Conservation (phyloP, 768 basidiomycete genomes). For the Lactarius pseudohatsudake region DNA sequence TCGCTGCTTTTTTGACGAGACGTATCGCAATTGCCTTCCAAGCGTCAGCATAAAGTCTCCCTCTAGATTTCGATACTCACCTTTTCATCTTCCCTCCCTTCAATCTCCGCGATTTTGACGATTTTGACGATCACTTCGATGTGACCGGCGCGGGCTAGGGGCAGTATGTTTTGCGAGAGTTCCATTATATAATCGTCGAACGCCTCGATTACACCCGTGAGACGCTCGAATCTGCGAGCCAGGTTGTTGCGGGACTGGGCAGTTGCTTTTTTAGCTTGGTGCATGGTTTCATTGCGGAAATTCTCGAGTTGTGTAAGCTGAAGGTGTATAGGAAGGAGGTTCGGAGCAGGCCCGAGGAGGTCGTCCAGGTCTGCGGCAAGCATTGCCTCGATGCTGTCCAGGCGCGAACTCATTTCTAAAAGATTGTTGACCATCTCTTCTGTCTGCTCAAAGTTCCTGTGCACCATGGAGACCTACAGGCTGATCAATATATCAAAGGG, state of each 20-base stretch:
- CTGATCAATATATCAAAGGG: not conserved
- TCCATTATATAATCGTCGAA: constrained; percentile 86
- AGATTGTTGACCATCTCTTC: constrained; percentile 95
- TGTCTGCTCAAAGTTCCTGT: constrained; percentile 91
- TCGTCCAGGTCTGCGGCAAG: constrained; percentile 72
- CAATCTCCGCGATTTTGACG: constrained; percentile 90
- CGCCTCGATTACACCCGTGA: constrained; percentile 73
- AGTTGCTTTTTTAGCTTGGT: constrained; percentile 85
- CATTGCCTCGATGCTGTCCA: constrained; percentile 76
- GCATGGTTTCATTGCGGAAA: constrained; percentile 94
- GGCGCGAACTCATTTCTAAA: constrained; percentile 84
- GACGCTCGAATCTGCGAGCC: constrained; percentile 77
- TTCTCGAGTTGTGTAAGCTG: constrained; percentile 89
- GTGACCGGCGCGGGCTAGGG: constrained; percentile 76
- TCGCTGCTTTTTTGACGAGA: constrained; percentile 91
- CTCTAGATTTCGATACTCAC: constrained; percentile 39
- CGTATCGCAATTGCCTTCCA: constrained; percentile 86
- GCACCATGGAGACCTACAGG: constrained; percentile 86
- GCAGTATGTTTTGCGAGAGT: constrained; percentile 73
- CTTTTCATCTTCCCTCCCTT: constrained; percentile 94
- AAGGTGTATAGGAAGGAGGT: constrained; percentile 87
- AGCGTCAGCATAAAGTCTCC: constrained; percentile 3
- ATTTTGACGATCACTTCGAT: constrained; percentile 87
- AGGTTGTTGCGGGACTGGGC: constrained; percentile 65
- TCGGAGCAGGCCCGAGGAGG: constrained; percentile 83